Evolutionary conservation across 2,329 filamentous ascomycete genomes (phyloP).

Genomic region (Colletotrichum cuscutae): DNA sequence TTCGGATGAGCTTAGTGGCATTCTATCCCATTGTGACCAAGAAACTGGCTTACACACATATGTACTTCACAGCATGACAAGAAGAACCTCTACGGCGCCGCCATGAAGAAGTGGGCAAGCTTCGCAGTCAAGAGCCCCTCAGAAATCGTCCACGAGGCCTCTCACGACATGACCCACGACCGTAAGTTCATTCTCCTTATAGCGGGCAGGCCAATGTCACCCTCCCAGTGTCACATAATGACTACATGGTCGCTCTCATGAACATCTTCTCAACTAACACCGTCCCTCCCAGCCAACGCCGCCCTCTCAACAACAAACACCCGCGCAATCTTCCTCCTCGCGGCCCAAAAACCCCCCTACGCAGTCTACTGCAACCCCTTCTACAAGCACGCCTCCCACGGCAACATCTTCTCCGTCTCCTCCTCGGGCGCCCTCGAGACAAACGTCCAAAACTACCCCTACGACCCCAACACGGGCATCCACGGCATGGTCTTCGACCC

Average conservation of each 20-base stretch:
- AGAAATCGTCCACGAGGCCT: slow-evolving; percentile 79
- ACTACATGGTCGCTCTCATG: neutral
- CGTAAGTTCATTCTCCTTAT: slow-evolving; percentile 59
- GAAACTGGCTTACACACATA: slow-evolving; percentile 34
- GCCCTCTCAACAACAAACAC: slow-evolving; percentile 79
- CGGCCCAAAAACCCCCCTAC: slow-evolving; percentile 80
- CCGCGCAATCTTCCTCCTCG: slow-evolving; percentile 88
- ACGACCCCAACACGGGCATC: slow-evolving; percentile 76
- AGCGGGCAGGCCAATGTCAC: neutral
- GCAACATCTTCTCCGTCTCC: slow-evolving; percentile 78
- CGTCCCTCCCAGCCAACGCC: slow-evolving; percentile 66
- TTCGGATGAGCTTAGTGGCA: neutral
- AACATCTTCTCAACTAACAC: slow-evolving; percentile 25
- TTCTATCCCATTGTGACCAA: neutral
- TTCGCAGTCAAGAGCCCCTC: slow-evolving; percentile 80
- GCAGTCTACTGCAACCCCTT: slow-evolving; percentile 91
- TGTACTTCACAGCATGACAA: slow-evolving; percentile 71
- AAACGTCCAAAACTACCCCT: slow-evolving; percentile 79
- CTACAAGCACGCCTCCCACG: slow-evolving; percentile 85
- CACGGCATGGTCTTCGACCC: slow-evolving; percentile 87
- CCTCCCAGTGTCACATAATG: neutral
- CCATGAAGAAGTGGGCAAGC: slow-evolving; percentile 94
- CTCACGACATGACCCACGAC: slow-evolving; percentile 80
- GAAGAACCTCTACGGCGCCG: slow-evolving; percentile 88
- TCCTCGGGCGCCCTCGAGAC: slow-evolving; percentile 65